Evolutionary conservation across 768 basidiomycete genomes (phyloP), one percentile per base, ranked within the genome.

Genomic region (Lactarius psammicola): DNA sequence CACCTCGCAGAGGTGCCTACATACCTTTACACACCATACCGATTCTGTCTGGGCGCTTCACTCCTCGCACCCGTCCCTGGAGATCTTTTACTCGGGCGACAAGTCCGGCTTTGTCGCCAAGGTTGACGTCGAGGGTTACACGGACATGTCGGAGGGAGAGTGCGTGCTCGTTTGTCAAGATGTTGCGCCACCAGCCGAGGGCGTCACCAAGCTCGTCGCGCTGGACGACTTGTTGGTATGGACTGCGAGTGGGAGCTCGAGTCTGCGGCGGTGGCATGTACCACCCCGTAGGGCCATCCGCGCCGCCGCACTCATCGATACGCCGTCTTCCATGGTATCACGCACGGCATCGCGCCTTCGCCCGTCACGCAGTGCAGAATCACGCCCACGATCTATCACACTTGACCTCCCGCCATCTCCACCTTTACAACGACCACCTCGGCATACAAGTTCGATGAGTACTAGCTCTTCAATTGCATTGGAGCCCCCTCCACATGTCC

Each of bases 21-120:
- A 99, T 72, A 98, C 96, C 2, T 99, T 98, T 78, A 92, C 92
- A 0, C 89, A 98, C 72, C 96, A 98, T 74, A 87, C 91, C 17
- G 94, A 95, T 66, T 91, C 90, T 17, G 94, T 98, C 55, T 98
- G 97, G 96, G 88, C 95, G 0, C 80, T 99, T 8, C 86, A 85
- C 73, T 96, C 95, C 10, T 82, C 86, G 0, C 95, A 98, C 74
- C 92, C 95, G 0, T 86, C 89, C 9, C 81, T 99, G 59, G 87
- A 85, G 74, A 81, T 87, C 2, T 99, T 99, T 79, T 98, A 96
- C 77, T 97, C 95, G 0, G 97, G 96, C 11, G 96, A 98, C 71
- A 84, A 91, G 33, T 85, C 90, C 3, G 97, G 96, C n/a, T 80
- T 88, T 64, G 87, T 98, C 8, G 94, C 92, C 74, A 87, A 87